Base-by-base conservation (phyloP, 2,329 filamentous ascomycete species). In the Dryadomyces sulphureus region DNA sequence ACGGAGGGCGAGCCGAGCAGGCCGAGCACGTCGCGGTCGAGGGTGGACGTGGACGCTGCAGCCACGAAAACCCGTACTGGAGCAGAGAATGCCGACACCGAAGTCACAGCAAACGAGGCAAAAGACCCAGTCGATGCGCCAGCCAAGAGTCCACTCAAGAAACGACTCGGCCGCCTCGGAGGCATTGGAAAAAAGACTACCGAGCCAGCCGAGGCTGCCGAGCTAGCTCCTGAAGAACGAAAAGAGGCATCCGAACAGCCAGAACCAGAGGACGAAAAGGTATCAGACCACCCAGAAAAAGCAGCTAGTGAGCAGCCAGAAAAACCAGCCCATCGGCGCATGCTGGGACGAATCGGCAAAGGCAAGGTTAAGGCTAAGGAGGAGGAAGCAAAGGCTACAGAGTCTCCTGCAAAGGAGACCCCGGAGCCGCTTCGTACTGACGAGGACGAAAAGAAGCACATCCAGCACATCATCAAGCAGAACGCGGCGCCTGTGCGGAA, bases 401-500 rank as follows among this genome's bases (percentile, higher is more conserved):
- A n/a, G n/a, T n/a, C n/a, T n/a, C n/a, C n/a, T n/a, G n/a, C n/a
- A n/a, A n/a, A 27, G 2, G 30, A 14, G 21, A 24, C 41, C 2
- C 11, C 47, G 25, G 35, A 52, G 30, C 8, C 55, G 52, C 50
- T 49, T 1, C 50, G 67, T 69, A 50, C 67, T 63, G 0, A 67
- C 66, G 24, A 27, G 3, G 59, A 48, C 62, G 69, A 36, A 1
- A 17, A 43, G 62, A 70, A 76, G 52, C 57, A 74, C 24, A 67
- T 70, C 46, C 63, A 60, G 47, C 69, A 76, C 32, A 57, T 74
- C 14, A 66, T 73, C 51, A 66, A 56, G 48, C 72, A 70, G 54
- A 65, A 65, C 3, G 63, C 67, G 0, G 65, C 67, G 1, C 73
- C 73, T 5, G 63, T 61, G 7, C 73, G 68, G 57, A 77, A 77